Evolutionary conservation across 768 basidiomycete genomes (phyloP).

Genomic region (Termitomyces sp.): DNA sequence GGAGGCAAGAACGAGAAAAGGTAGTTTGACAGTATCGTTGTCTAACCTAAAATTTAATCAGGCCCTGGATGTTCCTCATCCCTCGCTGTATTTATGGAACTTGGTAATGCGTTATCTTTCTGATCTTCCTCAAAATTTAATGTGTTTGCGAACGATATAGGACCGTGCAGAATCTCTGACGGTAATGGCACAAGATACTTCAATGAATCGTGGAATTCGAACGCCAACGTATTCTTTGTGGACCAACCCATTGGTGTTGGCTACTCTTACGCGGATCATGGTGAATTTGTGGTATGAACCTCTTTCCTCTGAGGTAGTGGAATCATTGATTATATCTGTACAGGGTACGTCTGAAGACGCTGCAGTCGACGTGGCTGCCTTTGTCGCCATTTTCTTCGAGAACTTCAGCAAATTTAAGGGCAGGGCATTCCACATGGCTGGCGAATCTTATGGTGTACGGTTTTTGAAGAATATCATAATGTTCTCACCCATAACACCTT

Average conservation of each 20-base stretch:
- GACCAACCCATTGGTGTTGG: conserved; percentile 61
- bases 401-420: conserved; percentile 69
- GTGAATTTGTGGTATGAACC: conserved; percentile 46
- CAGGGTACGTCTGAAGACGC: conserved; percentile 64
- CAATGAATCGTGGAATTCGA: conserved; percentile 62
- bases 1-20: conserved; percentile 26
- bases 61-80: conserved; percentile 41
- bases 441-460: conserved; percentile 77
- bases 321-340: background rate
- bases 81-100: conserved; percentile 68
- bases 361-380: conserved; percentile 65
- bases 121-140: no score
- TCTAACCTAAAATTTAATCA: background rate
- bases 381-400: conserved; percentile 70
- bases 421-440: conserved; percentile 56
- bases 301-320: no score
- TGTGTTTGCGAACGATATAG: conserved; percentile 19
- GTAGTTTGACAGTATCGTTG: background rate
- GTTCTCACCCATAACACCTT: background rate
- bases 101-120: conserved; percentile 32
- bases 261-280: conserved; percentile 61
- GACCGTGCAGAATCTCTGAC: conserved; percentile 61
- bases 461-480: background rate
- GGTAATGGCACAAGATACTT: conserved; percentile 47
- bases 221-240: conserved; percentile 59